Conservation (phyloP, 129 eudicot genomes). For the Oenanthe sinensis region DNA sequence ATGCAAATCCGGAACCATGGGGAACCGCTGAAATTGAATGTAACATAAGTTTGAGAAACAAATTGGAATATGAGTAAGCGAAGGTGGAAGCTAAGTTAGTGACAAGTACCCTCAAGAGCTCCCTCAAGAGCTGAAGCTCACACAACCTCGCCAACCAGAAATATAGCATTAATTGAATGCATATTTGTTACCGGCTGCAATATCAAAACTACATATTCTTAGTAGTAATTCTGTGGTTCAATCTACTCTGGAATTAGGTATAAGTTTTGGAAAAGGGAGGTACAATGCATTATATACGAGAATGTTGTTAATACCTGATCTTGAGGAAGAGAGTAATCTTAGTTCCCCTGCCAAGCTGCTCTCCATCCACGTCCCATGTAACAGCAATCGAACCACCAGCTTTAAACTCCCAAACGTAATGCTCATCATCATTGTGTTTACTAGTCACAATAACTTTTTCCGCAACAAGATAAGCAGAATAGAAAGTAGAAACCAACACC, state of each 20-base stretch:
- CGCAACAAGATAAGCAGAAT: no score
- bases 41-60: not conserved
- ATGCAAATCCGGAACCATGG: slow-evolving; percentile 91
- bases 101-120: no score
- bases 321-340: no score
- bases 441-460: no score
- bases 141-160: slow-evolving; percentile 72
- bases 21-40: slow-evolving; percentile 56
- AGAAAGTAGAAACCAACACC: no score
- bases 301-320: no score
- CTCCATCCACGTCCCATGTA: no score
- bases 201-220: not conserved
- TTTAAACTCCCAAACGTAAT: no score
- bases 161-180: slow-evolving; percentile 80
- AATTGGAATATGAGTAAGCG: not conserved
- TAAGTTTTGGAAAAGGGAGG: not conserved
- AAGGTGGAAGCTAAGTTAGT: not conserved
- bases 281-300: not conserved
- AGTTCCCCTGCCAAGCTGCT: no score
- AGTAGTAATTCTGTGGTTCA: not conserved
- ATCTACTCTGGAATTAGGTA: not conserved
- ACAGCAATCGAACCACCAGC: no score
- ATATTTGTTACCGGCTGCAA: slow-evolving; percentile 72
- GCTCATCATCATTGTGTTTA: no score
- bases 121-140: slow-evolving; percentile 21